Conservation (phyloP, 352 stramenopile species). For the Pythium apleroticum region DNA sequence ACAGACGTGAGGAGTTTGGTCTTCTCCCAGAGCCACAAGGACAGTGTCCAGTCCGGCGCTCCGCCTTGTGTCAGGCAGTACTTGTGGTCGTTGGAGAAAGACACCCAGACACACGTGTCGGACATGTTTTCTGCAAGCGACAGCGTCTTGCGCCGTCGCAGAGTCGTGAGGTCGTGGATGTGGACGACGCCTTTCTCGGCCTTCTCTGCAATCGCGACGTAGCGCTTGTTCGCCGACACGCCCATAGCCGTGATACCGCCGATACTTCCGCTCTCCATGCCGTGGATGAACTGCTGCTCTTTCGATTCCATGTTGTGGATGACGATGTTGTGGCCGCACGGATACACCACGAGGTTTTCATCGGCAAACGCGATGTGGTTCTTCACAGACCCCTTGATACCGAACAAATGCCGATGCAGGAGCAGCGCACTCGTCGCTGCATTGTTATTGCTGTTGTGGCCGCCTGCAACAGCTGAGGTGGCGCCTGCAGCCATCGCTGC, state of each 20-base stretch:
- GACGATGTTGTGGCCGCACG: slow-evolving; percentile 87
- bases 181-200: slow-evolving; percentile 80
- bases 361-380: slow-evolving; percentile 86
- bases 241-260: slow-evolving; percentile 87
- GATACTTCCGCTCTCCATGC: slow-evolving; percentile 65
- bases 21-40: slow-evolving; percentile 93
- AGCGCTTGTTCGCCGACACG: slow-evolving; percentile 79
- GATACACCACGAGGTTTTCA: slow-evolving; percentile 85
- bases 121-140: slow-evolving; percentile 74
- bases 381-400: slow-evolving; percentile 78
- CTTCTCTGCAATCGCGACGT: slow-evolving; percentile 89
- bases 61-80: slow-evolving; percentile 89
- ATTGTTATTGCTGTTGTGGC: slow-evolving; percentile 9
- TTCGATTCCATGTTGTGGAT: slow-evolving; percentile 90
- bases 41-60: slow-evolving; percentile 89
- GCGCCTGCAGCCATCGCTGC: neutral
- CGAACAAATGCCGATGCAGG: slow-evolving; percentile 77
- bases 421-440: slow-evolving; percentile 31
- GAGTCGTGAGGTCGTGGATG: slow-evolving; percentile 89
- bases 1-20: slow-evolving; percentile 80
- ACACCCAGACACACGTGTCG: slow-evolving; percentile 73
- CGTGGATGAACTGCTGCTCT: slow-evolving; percentile 89
- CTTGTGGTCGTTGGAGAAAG: slow-evolving; percentile 91
- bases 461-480: neutral
- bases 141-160: slow-evolving; percentile 87